Evolutionary conservation across 2,329 filamentous ascomycete species (phyloP), one percentile per base, ranked within the genome.

Genomic region (Penicillium sp.): DNA sequence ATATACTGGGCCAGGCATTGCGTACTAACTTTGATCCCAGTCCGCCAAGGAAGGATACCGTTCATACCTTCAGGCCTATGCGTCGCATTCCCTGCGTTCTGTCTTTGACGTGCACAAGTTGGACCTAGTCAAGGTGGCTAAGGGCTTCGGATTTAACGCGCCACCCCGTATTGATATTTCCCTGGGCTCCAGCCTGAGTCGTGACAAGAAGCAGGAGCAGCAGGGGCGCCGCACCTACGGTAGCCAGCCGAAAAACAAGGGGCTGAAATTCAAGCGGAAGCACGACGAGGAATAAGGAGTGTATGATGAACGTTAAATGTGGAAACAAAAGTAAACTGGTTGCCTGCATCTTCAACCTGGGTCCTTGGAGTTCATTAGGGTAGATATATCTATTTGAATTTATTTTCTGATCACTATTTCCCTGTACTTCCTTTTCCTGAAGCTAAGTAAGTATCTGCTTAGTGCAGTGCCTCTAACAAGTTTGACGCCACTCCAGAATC

Each of bases 1-100:
- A 45, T 21, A 21, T 33, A n/a, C 33, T 39, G 44, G 16, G 13
- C 11, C 9, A 10, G 13, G 14, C 3, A n/a, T 33, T n/a, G 10
- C 26, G 34, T 37, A 8, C 47, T 39, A 21, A 54, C 45, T 24
- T 19, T 31, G 26, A 39, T 34, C 50, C 54, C 60, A 84, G 80
- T 86, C 83, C 28, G 85, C 85, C 39, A 88, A 87, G 71, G 85
- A 87, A 62, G 84, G 90, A 3, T 96, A 94, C 79, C 85, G 90
- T 56, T 91, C 90, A 18, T 99, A 99, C 73, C 83, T 99, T 21
- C 92, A 97, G 73, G 93, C 94, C 0, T 99, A 99, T 71, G 92
- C 93, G 19, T 92, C 88, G 54, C 94, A 93, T 76, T 88, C 84
- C 63, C 79, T 94, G 55, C 85, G 91, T 24, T 88, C 86, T n/a